Percentiles rank a stretch among this genome's conserved stretches.
Evolutionary conservation across 2,329 filamentous ascomycete species (phyloP).

Genomic region (Dryadomyces quercivorus): DNA sequence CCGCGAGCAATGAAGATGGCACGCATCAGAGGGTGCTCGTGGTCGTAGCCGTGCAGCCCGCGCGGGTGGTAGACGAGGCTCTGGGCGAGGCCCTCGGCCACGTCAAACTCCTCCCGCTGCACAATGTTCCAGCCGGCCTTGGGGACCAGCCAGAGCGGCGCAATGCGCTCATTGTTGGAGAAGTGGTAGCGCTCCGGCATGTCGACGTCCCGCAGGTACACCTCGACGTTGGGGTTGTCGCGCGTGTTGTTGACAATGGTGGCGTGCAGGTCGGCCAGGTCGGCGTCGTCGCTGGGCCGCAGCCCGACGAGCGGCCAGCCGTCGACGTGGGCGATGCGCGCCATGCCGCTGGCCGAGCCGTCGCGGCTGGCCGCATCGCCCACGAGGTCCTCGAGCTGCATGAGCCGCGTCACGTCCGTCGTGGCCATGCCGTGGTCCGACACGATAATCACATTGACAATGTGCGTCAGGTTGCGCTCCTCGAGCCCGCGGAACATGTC

Average conservation of each 20-base stretch:
- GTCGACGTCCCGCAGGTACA: constrained; percentile 73
- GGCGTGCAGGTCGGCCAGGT: constrained; percentile 57
- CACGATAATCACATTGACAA: constrained; percentile 92
- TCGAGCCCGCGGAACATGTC: constrained; percentile 65
- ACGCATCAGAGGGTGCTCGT: constrained; percentile 88
- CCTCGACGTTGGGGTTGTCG: constrained; percentile 60
- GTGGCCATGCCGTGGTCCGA: constrained; percentile 98
- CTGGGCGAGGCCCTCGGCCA: constrained; percentile 51
- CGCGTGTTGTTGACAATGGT: constrained; percentile 43
- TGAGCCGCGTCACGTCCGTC: constrained; percentile 64
- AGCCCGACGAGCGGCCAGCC: constrained; percentile 92
- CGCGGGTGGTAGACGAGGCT: constrained; percentile 62
- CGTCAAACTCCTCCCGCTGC: constrained; percentile 64
- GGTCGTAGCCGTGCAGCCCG: constrained; percentile 89
- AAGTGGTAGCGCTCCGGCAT: constrained; percentile 96
- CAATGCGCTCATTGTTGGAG: constrained; percentile 74
- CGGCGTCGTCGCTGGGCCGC: constrained; percentile 57
- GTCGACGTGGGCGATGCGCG: constrained; percentile 70
- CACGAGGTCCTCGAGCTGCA: constrained; percentile 84
- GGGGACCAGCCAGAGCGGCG: constrained; percentile 87
- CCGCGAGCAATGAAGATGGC: constrained; percentile 90
- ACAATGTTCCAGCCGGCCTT: constrained; percentile 90
- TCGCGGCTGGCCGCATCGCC: constrained; percentile 28
- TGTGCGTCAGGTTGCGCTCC: constrained; percentile 68
- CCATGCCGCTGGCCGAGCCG: constrained; percentile 19